Conservation (phyloP, 2,329 filamentous ascomycete genomes). For the Talaromyces piceae region DNA sequence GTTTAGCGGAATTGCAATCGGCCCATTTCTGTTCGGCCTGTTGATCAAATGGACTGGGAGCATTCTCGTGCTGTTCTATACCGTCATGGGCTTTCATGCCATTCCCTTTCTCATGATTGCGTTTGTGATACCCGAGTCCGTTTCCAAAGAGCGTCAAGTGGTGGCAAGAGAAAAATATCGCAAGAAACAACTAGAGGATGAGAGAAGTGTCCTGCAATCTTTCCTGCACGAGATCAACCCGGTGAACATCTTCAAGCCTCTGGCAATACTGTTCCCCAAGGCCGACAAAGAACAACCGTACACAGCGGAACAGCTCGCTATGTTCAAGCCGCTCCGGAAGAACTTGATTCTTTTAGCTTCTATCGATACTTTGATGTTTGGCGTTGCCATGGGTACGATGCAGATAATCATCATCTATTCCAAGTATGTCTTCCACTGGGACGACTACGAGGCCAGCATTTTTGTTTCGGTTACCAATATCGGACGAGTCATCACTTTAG, state of each 20-base stretch:
- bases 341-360: slow-evolving; percentile 77
- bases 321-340: slow-evolving; percentile 54
- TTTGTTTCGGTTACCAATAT: slow-evolving; percentile 76
- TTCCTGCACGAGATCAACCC: slow-evolving; percentile 32
- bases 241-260: slow-evolving; percentile 65
- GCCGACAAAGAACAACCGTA: slow-evolving; percentile 21
- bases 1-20: slow-evolving; percentile 80
- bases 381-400: slow-evolving; percentile 70
- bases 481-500: slow-evolving; percentile 65
- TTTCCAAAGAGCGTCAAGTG: slow-evolving; percentile 64
- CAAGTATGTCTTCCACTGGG: slow-evolving; percentile 74
- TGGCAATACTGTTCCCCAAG: slow-evolving; percentile 69
- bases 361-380: slow-evolving; percentile 75
- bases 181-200: slow-evolving; percentile 29
- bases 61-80: slow-evolving; percentile 76
- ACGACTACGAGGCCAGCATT: slow-evolving; percentile 67
- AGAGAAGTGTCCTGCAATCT: slow-evolving; percentile 18
- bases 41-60: slow-evolving; percentile 69
- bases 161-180: slow-evolving; percentile 62
- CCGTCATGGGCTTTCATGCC: slow-evolving; percentile 63
- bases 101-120: slow-evolving; percentile 66
- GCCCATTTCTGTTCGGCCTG: slow-evolving; percentile 73
- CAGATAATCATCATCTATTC: slow-evolving; percentile 80
- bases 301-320: slow-evolving; percentile 48
- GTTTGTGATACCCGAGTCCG: slow-evolving; percentile 73